Base-by-base conservation (phyloP, 2,329 filamentous ascomycete species). In the Pezicula radicicola region DNA sequence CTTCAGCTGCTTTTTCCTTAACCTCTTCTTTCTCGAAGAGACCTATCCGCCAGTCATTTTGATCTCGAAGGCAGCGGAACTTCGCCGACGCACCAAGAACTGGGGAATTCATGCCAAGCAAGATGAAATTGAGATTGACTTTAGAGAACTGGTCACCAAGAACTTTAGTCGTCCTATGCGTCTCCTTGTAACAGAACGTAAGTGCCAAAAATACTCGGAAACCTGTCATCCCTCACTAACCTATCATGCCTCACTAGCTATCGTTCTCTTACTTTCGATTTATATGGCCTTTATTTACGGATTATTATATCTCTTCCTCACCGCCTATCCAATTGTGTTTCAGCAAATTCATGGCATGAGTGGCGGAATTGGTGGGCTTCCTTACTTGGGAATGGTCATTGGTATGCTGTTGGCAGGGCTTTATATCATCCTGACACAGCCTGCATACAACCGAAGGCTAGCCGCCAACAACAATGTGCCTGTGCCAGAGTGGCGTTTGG, bases 301-400 rank as follows among this genome's bases (percentile, higher is more conserved):
- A 6, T 75, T 94, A 1, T 80, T 96, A 1, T 96, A 94, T 64
- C 84, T 93, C 25, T 94, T 94, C 74, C 76, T 96, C 48, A 92
- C 89, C 0, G 88, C 90, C 1, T 95, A 95, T 61, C 86, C 88
- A 0, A 80, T 94, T 42, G 87, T 95, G 45, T 96, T 94, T 71
- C 75, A 86, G 55, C 75, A 77, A 27, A 77, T 91, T 4, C 87
- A 96, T 68, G 78, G 80, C 58, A 87, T 93, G 73, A 81, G 72
- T 33, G 63, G 77, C 1, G 91, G 91, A 51, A 70, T 89, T 16
- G 80, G 84, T 4, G 91, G 91, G 2, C 77, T 96, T 5, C 84
- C 90, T 5, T 96, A 91, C 68, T 89, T 96, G 61, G 91, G 91
- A 50, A 89, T 96, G 85, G 81, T 94, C 48, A 62, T 76, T 8